Percentiles rank a stretch among this genome's conserved stretches.
These are phyloP conservation scores for Mucor plumbeus DNA, from an alignment of 371 early-diverging fungal species.

Conservation along the genomic window DNA sequence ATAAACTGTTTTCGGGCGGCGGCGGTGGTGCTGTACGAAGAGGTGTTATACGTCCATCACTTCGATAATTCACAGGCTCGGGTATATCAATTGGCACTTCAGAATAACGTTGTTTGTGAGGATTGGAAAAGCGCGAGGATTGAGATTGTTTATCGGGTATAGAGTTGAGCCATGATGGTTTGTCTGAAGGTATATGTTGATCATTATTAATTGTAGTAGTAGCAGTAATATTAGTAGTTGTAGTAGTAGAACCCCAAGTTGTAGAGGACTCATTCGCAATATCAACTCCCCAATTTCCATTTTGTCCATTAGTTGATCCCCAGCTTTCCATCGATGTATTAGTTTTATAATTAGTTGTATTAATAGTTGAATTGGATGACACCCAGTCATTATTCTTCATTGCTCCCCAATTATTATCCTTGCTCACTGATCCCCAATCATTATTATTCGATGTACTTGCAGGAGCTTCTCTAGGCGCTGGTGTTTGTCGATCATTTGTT, in stretches of 20 bases:
- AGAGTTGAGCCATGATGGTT: conserved; percentile 24
- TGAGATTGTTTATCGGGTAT: conserved; percentile 9
- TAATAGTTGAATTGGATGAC: not conserved
- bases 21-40: conserved; percentile 22
- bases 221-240: not conserved
- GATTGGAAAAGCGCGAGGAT: conserved; percentile 18
- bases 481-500: not conserved
- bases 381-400: not conserved
- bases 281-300: not conserved
- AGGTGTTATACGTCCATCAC: not conserved
- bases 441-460: not conserved
- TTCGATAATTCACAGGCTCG: conserved; percentile 20
- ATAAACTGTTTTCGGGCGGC: conserved; percentile 18
- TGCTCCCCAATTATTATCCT: not conserved
- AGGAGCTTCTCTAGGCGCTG: not conserved
- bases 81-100: conserved; percentile 16
- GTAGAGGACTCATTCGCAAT: not conserved
- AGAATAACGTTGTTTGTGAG: conserved; percentile 20
- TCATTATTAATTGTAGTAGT: not conserved
- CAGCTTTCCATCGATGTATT: not conserved
- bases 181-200: conserved; percentile 18
- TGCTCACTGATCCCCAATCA: not conserved
- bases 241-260: too few relatives aligned
- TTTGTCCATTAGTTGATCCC: not conserved
- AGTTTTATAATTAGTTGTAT: not conserved